These are phyloP conservation scores for Pelargonium myrrhifolium DNA, from an alignment of 441 rosid species.

Conservation along the genomic window DNA sequence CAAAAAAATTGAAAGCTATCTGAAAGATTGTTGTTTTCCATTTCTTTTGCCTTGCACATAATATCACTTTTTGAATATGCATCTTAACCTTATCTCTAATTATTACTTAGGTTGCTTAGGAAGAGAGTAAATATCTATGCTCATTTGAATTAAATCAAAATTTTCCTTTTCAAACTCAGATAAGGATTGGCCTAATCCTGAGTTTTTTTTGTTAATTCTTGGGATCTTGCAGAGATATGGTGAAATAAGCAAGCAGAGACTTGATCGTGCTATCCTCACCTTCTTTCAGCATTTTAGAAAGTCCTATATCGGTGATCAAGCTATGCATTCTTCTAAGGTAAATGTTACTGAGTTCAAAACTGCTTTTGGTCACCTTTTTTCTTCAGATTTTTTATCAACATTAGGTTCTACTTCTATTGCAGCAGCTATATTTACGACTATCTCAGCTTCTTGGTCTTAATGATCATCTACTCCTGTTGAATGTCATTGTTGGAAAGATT, in stretches of 20 bases:
- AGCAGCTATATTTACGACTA: conserved; percentile 92
- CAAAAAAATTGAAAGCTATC: not conserved
- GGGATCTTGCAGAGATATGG: conserved; percentile 65
- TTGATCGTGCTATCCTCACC: conserved; percentile 91
- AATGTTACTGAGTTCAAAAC: conserved; percentile 10
- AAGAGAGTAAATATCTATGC: not conserved
- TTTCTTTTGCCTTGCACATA: not conserved
- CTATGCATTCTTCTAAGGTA: conserved; percentile 98
- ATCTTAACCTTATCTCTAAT: not conserved
- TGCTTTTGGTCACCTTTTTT: conserved; percentile 1
- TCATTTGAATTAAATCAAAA: not conserved
- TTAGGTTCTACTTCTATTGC: conserved; percentile 40
- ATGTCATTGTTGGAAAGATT: conserved; percentile 92
- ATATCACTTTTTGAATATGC: not conserved
- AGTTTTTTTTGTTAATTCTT: conserved; percentile 12
- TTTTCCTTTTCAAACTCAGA: not conserved
- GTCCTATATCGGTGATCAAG: conserved; percentile 99
- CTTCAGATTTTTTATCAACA: conserved; percentile 6
- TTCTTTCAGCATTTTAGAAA: conserved; percentile 96
- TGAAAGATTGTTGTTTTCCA: not conserved
- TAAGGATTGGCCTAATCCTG: not conserved
- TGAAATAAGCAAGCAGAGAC: conserved; percentile 90
- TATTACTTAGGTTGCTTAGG: not conserved
- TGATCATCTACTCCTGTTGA: conserved; percentile 85
- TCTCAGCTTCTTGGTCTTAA: conserved; percentile 92